Evolutionary conservation across 2,329 filamentous ascomycete species (phyloP).

Genomic region (Penicillium expansum): DNA sequence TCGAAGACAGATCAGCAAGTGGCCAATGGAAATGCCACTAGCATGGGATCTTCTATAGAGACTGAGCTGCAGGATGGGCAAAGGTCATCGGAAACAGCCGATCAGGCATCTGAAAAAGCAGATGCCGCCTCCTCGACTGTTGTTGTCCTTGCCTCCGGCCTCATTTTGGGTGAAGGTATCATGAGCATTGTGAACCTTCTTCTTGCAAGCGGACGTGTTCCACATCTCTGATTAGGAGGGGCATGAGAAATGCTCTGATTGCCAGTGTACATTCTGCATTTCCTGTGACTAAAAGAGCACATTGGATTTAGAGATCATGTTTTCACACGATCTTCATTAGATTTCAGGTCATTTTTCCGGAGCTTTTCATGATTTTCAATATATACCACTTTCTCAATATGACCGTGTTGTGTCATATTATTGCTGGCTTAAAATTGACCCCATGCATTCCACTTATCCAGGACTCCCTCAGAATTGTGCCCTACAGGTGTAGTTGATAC

Average conservation of each 20-base stretch:
- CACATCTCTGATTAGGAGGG: conserved; percentile 59
- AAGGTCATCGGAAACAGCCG: conserved; percentile 29
- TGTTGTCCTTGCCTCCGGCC: conserved; percentile 83
- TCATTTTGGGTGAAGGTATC: conserved; percentile 90
- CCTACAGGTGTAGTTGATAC: not conserved
- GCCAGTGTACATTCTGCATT: not conserved
- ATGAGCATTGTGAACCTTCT: conserved; percentile 86
- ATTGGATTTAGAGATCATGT: not conserved
- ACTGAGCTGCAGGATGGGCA: not conserved
- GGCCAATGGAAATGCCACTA: not conserved
- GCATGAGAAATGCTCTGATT: too few relatives aligned
- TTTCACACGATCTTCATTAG: not conserved
- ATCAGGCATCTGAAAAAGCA: conserved; percentile 40
- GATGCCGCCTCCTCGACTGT: conserved; percentile 58
- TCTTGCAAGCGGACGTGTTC: conserved; percentile 72
- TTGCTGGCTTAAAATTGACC: not conserved
- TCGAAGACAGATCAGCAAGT: not conserved
- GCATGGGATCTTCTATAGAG: not conserved
- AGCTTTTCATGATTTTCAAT: not conserved
- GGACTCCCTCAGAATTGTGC: not conserved
- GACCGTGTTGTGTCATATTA: not conserved
- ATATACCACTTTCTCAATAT: too few relatives aligned
- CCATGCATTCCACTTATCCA: too few relatives aligned
- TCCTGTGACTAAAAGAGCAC: not conserved
- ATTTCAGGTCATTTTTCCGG: not conserved